Percentiles rank a stretch among this genome's conserved stretches.
These are phyloP conservation scores for Spergularia marina DNA, from an alignment of 148 eudicot genomes.

Conservation along the genomic window DNA sequence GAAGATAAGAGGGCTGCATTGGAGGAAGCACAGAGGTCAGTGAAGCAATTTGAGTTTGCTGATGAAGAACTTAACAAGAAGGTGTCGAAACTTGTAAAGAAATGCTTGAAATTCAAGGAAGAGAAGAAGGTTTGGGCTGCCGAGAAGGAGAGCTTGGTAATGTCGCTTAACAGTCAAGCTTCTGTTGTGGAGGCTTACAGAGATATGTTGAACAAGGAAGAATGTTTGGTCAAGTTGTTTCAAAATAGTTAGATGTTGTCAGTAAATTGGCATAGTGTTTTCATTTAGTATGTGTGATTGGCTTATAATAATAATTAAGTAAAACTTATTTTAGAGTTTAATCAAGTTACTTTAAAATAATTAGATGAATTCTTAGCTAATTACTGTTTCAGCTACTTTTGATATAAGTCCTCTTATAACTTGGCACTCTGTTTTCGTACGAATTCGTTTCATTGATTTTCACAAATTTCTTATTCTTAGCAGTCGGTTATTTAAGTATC, in stretches of 20 bases:
- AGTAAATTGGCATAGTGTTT: background rate
- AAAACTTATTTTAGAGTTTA: too few relatives aligned
- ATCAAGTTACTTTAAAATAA: too few relatives aligned
- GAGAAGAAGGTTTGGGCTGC: background rate
- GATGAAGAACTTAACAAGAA: background rate
- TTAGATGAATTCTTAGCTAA: too few relatives aligned
- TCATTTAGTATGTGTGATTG: too few relatives aligned
- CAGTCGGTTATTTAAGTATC: too few relatives aligned
- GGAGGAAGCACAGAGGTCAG: background rate
- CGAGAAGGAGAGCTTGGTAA: background rate
- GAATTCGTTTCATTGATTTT: too few relatives aligned
- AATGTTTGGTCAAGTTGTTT: constrained; percentile 6
- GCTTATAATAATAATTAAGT: background rate
- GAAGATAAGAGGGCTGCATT: background rate
- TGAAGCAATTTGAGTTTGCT: background rate
- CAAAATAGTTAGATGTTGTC: background rate
- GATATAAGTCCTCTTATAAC: too few relatives aligned
- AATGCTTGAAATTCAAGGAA: background rate
- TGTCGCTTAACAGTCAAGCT: background rate
- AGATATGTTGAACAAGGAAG: constrained; percentile 7
- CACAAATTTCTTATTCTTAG: too few relatives aligned
- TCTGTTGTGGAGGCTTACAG: background rate
- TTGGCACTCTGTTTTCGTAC: too few relatives aligned
- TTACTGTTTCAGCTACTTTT: too few relatives aligned
- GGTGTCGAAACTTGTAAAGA: background rate